Evolutionary conservation across 2,329 filamentous ascomycete species (phyloP), one percentile per base, ranked within the genome.

Genomic region (Elsinoe ampelina): DNA sequence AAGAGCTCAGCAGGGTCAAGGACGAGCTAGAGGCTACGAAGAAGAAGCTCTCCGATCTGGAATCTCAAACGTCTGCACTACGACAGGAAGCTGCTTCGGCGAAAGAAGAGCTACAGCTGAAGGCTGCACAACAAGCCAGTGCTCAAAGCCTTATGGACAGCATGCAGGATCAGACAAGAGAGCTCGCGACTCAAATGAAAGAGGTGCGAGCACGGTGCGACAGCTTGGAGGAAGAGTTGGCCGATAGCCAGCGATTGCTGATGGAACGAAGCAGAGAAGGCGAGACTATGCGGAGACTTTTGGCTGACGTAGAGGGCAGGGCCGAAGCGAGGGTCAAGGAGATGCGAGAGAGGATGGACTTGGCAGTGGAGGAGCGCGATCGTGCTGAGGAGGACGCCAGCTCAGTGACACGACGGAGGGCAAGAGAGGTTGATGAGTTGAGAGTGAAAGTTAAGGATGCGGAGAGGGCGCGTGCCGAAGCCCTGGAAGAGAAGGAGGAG

Each of bases 331-430:
- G 89, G 66, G 81, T 95, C 15, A 84, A 89, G 26, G 92, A 97
- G 62, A 93, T 95, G 84, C 86, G 89, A 55, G 84, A 89, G 58
- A 83, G 86, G 1, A 85, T 97, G 79, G 92, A 97, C 65, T 78
- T 87, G 1, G 91, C 91, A 0, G 80, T 95, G n/a, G 91, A 96
- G 68, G 93, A 98, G 70, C 83, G 93, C 15, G 93, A 98, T 68
- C 83, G 89, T 2, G 85, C 90, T 1, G 92, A 98, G 71, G 91
- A 97, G 61, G 91, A 97, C 72, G 84, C 89, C 2, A 89, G 83
- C 65, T 86, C 84, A 0, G 79, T 87, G 50, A 87, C 86, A 11
- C 80, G 92, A 54, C 81, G 87, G 42, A 84, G 85, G 59, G 82
- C 87, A 5, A 80, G 91, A 48, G 93, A 97, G 74, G 77, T 89